phyloP scores from a whole-genome alignment of 192 early-diverging fungal genomes.

The Coemansia sp. region DNA sequence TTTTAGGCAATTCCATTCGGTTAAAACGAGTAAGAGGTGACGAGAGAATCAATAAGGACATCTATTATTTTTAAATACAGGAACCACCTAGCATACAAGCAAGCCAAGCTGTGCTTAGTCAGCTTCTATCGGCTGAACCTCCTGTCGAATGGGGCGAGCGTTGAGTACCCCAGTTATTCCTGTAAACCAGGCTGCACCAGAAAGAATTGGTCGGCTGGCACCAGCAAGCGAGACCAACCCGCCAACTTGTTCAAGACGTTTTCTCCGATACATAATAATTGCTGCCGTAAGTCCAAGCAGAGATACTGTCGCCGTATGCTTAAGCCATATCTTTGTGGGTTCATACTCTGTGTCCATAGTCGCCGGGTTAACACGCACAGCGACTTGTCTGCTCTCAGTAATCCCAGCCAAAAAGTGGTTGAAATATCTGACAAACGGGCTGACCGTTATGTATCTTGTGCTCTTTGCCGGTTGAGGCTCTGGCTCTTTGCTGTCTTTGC shows the following conservation, averaged over 20 bases:
- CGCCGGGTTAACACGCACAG: slow-evolving; percentile 27
- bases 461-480: not conserved
- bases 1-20: not conserved
- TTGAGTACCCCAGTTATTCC: slow-evolving; percentile 39
- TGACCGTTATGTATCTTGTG: slow-evolving; percentile 6
- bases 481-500: not conserved
- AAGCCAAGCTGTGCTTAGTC: not conserved
- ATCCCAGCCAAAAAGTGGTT: slow-evolving; percentile 46
- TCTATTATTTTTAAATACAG: slow-evolving; percentile 1
- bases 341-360: slow-evolving; percentile 40
- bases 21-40: not conserved
- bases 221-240: slow-evolving; percentile 47
- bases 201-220: slow-evolving; percentile 39
- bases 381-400: slow-evolving; percentile 37
- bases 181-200: slow-evolving; percentile 36
- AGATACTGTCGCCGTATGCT: slow-evolving; percentile 10
- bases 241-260: slow-evolving; percentile 22
- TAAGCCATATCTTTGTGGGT: slow-evolving; percentile 38
- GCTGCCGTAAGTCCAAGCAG: slow-evolving; percentile 29
- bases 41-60: not conserved
- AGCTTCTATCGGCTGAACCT: not conserved
- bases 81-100: slow-evolving; percentile 1
- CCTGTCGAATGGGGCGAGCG: slow-evolving; percentile 18
- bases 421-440: slow-evolving; percentile 20
- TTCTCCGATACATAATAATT: slow-evolving; percentile 36